phyloP scores from a whole-genome alignment of 208 protist genomes.

The Blastocrithidia nonstop region DNA sequence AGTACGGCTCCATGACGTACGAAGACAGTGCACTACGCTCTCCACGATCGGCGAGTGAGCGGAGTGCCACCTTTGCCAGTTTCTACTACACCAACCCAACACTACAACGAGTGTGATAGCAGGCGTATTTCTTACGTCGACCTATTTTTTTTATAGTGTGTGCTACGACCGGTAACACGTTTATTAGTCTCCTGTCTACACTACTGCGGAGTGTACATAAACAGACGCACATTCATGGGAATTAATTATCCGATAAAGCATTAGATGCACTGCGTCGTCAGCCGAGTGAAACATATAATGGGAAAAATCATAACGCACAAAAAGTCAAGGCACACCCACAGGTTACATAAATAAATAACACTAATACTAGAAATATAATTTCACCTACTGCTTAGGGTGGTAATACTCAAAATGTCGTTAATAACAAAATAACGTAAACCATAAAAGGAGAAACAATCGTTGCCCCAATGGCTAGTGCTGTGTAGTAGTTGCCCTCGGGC shows the following conservation, averaged over 20 bases:
- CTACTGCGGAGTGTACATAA: conserved; percentile 8
- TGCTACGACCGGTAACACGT: conserved; percentile 24
- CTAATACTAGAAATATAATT: too few relatives aligned
- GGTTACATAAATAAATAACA: too few relatives aligned
- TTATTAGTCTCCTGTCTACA: conserved; percentile 18
- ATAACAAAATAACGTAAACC: too few relatives aligned
- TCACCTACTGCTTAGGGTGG: too few relatives aligned
- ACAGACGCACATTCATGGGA: too few relatives aligned
- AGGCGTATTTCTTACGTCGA: conserved; percentile 25
- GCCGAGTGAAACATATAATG: too few relatives aligned
- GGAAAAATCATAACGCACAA: too few relatives aligned
- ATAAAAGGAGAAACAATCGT: background rate
- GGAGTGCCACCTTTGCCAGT: conserved; percentile 68
- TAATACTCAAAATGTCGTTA: too few relatives aligned
- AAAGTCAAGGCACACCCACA: too few relatives aligned
- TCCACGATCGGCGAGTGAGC: conserved; percentile 33
- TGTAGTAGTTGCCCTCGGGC: conserved; percentile 11
- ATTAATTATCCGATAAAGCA: too few relatives aligned
- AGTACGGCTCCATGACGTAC: too few relatives aligned
- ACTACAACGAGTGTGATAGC: conserved; percentile 10
- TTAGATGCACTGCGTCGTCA: too few relatives aligned
- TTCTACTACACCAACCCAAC: conserved; percentile 62
- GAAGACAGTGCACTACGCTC: conserved; percentile 42
- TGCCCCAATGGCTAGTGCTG: background rate
- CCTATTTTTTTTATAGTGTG: conserved; percentile 50